phyloP scores from a whole-genome alignment of 495 filamentous ascomycete genomes.

The Chaetomium fimeti region DNA sequence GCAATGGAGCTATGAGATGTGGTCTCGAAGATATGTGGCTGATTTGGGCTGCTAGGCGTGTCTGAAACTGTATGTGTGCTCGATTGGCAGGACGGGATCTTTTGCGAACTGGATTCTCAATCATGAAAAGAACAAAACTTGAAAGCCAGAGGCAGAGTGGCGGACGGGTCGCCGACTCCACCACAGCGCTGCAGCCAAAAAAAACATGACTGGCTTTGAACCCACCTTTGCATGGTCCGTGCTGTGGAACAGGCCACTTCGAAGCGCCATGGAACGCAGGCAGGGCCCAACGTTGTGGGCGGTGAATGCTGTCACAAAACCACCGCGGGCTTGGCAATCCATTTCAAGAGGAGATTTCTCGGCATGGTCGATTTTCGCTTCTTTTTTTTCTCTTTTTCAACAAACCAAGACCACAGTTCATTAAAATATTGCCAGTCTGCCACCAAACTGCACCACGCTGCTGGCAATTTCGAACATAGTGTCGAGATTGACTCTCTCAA shows the following conservation, averaged over 20 bases:
- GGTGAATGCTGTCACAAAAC: slow-evolving; percentile 30
- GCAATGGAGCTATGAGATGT: background rate
- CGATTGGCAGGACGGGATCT: slow-evolving; percentile 17
- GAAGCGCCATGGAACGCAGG: background rate
- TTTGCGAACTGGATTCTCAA: slow-evolving; percentile 17
- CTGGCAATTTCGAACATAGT: slow-evolving; percentile 85
- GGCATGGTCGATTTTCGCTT: slow-evolving; percentile 16
- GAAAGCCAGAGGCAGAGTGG: slow-evolving; percentile 25
- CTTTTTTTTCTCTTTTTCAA: slow-evolving; percentile 38
- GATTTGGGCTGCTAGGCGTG: background rate
- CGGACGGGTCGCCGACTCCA: slow-evolving; percentile 26
- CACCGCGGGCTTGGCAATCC: slow-evolving; percentile 11
- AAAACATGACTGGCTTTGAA: slow-evolving; percentile 26
- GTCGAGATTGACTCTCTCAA: slow-evolving; percentile 54
- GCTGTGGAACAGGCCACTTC: slow-evolving; percentile 8
- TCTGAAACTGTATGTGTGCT: background rate
- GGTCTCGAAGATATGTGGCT: slow-evolving; percentile 9
- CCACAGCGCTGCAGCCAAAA: slow-evolving; percentile 22
- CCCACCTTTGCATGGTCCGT: slow-evolving; percentile 10
- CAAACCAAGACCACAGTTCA: slow-evolving; percentile 80
- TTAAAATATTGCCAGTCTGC: slow-evolving; percentile 86
- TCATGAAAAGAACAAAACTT: slow-evolving; percentile 32
- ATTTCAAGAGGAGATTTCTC: slow-evolving; percentile 23
- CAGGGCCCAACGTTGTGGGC: slow-evolving; percentile 29
- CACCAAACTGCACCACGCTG: slow-evolving; percentile 54